phyloP scores from a whole-genome alignment of 441 rosid species.

The Pelargonium citronellum region DNA sequence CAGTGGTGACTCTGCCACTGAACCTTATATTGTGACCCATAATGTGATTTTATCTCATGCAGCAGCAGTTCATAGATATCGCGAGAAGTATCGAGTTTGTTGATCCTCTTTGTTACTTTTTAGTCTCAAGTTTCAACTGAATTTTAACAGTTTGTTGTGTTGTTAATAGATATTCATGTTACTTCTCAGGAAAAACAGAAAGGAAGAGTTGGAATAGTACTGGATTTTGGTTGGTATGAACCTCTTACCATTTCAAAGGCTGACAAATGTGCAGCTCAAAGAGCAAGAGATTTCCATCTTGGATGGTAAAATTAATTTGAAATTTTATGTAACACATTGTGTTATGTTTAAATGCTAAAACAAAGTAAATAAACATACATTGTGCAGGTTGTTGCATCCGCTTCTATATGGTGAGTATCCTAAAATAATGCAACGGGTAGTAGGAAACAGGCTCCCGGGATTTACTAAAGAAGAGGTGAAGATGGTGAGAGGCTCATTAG shows the following conservation, averaged over 20 bases:
- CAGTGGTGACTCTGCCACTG: conserved; percentile 76
- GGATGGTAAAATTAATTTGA: conserved; percentile 54
- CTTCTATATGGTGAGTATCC: conserved; percentile 87
- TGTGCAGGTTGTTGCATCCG: conserved; percentile 80
- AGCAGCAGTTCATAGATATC: conserved; percentile 77
- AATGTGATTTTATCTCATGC: conserved; percentile 73
- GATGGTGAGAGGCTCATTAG: conserved; percentile 85
- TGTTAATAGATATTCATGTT: background rate
- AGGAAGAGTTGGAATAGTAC: conserved; percentile 78
- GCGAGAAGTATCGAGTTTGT: conserved; percentile 65
- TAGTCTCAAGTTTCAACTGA: too few relatives aligned
- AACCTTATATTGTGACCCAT: conserved; percentile 80
- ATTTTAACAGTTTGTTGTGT: too few relatives aligned
- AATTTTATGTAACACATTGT: too few relatives aligned
- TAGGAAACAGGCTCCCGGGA: conserved; percentile 63
- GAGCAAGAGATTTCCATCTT: conserved; percentile 90
- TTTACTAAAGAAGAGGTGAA: conserved; percentile 62
- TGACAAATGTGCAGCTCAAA: conserved; percentile 78
- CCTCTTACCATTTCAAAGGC: conserved; percentile 84
- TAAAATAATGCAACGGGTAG: conserved; percentile 66
- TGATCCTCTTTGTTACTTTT: too few relatives aligned
- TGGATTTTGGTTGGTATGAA: conserved; percentile 93
- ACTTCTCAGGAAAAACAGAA: conserved; percentile 54
- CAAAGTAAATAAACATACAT: too few relatives aligned
- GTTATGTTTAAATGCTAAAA: too few relatives aligned